Conservation (phyloP, 228 moss, liverwort and hornwort genomes). For the Sphagnum fallax region DNA sequence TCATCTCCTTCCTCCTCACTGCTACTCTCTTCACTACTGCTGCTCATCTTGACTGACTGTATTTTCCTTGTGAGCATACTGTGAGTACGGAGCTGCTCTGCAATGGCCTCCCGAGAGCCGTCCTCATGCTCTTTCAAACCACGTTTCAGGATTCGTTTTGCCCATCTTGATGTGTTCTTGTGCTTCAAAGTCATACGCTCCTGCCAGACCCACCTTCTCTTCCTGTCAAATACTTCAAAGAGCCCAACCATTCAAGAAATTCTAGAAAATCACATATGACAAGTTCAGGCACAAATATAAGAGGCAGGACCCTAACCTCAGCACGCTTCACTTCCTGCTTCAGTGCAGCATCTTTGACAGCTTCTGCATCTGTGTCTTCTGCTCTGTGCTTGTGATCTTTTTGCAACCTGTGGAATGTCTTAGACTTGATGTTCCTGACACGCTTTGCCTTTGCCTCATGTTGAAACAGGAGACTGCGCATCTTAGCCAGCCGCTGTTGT, state of each 20-base stretch:
- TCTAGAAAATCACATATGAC: not conserved
- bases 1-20: slow-evolving; percentile 47
- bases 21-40: slow-evolving; percentile 56
- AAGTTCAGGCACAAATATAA: not conserved
- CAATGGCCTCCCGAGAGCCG: slow-evolving; percentile 85
- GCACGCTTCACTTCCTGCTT: slow-evolving; percentile 84
- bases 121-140: slow-evolving; percentile 85
- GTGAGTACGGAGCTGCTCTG: slow-evolving; percentile 96
- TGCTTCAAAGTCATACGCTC: slow-evolving; percentile 99
- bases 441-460: slow-evolving; percentile 84
- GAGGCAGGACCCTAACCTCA: slow-evolving; percentile 30
- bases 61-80: slow-evolving; percentile 84
- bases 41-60: slow-evolving; percentile 56
- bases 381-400: slow-evolving; percentile 49
- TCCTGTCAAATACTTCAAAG: not conserved
- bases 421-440: slow-evolving; percentile 87
- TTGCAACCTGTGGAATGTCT: slow-evolving; percentile 74
- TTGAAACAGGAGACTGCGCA: slow-evolving; percentile 86
- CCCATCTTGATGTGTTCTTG: slow-evolving; percentile 94
- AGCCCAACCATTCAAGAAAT: not conserved
- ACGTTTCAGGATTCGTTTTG: slow-evolving; percentile 81
- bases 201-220: slow-evolving; percentile 24
- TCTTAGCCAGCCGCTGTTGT: slow-evolving; percentile 79
- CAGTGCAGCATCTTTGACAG: slow-evolving; percentile 68
- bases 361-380: slow-evolving; percentile 77